Conservation (phyloP, 305 asterid species). For the Plantago lanceolata region DNA sequence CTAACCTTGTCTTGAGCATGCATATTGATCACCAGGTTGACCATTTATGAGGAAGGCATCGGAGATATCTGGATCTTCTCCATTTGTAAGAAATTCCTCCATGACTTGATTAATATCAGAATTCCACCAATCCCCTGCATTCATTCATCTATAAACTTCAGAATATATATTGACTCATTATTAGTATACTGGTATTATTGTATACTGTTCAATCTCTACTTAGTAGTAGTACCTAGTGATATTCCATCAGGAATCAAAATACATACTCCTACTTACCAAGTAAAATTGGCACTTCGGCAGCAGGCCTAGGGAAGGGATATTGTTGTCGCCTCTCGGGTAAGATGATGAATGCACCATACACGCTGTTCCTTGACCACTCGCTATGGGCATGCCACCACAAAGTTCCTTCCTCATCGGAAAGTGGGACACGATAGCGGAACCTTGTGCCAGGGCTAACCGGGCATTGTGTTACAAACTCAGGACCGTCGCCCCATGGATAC, state of each 20-base stretch:
- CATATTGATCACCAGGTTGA: conserved; percentile 37
- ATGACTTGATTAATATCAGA: conserved; percentile 34
- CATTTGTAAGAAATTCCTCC: conserved; percentile 32
- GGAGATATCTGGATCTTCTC: conserved; percentile 32
- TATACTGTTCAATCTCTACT: too few relatives aligned
- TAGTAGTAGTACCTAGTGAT: too few relatives aligned
- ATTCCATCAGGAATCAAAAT: not conserved
- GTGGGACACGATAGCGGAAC: conserved; percentile 44
- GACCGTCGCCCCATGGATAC: conserved; percentile 81
- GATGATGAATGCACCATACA: conserved; percentile 34
- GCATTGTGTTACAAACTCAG: conserved; percentile 72
- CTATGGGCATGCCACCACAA: conserved; percentile 93
- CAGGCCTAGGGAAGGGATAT: conserved; percentile 41
- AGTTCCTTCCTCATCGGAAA: conserved; percentile 72
- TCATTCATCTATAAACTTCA: too few relatives aligned
- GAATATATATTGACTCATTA: too few relatives aligned
- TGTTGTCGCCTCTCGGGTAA: conserved; percentile 15
- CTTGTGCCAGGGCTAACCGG: conserved; percentile 55
- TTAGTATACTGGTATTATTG: too few relatives aligned
- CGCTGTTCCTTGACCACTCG: conserved; percentile 60
- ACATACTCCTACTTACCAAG: conserved; percentile 34
- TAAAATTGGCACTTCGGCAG: conserved; percentile 34
- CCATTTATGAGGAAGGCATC: conserved; percentile 47
- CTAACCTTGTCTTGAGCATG: conserved; percentile 42
- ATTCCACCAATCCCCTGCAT: conserved; percentile 49